Base-by-base conservation (phyloP, 2,329 filamentous ascomycete species). In the Ceratocystis colombiana region DNA sequence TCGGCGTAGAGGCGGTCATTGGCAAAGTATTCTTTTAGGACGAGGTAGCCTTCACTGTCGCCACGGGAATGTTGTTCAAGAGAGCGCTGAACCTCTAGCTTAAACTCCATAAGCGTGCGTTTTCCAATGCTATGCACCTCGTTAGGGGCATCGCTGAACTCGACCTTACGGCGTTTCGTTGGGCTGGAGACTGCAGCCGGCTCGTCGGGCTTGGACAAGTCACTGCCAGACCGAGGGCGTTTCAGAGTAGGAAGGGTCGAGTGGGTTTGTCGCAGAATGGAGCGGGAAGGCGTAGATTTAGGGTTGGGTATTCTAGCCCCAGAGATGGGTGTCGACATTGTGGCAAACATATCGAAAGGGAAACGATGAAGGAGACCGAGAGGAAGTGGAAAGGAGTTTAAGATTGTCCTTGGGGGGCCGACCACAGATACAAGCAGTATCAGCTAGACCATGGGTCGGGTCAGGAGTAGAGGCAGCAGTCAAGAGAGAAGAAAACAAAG, bases 21-120 rank as follows among this genome's bases (percentile, higher is more conserved):
- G 65, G 77, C 75, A 66, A 87, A 84, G 4, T 83, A 75, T 63
- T 84, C 79, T 72, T 85, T 86, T 62, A 87, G 74, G n/a, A 77
- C 78, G 69, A 85, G 80, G 73, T 86, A 86, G 45, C 80, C 82
- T 68, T 84, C 81, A 68, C 84, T 82, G 66, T 84, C 80, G 30
- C 83, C 82, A 62, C 77, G 77, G 37, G 78, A 75, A 71, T 86
- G 83, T 53, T 78, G 78, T 68, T 85, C 82, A 10, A 87, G 76
- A 6, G 83, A 81, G 61, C 77, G 78, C 67, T 77, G 76, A 59
- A 85, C 81, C 70, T 83, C 79, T 28, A 77, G 72, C 72, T 84
- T 84, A 66, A 82, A 78, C 62, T 84, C 79, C 5, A 81, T 79
- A 71, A 84, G 77, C 4, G 79, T 79, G 69, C 81, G 76, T 57